Evolutionary conservation across 2,329 filamentous ascomycete species (phyloP), one percentile per base, ranked within the genome.

Genomic region (Xylaria sp.): DNA sequence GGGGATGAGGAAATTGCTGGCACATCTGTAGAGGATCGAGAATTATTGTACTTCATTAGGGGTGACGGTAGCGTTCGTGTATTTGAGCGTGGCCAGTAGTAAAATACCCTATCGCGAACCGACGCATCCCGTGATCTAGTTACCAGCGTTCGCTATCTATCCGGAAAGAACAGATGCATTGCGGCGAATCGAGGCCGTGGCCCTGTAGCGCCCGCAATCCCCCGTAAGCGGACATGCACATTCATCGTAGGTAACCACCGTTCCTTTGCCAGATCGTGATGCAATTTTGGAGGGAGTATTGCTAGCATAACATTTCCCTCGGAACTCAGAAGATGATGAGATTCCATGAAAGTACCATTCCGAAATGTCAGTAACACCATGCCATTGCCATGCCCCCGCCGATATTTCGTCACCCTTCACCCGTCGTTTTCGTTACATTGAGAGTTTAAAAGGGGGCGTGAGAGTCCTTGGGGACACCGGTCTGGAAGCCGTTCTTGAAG

Each of bases 401-500:
- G 32, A 70, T 67, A 50, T 61, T 76, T 76, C 76, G 71, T 76
- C 74, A 68, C 75, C 76, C 75, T 79, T 75, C 78, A 79, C 65
- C 68, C 65, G 75, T 79, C 72, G 79, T 75, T 81, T 64, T 42
- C 72, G 59, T 71, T 72, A 64, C 50, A 27, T 47, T 45, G 63
- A 58, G 61, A 56, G 59, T 68, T 73, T 72, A 74, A 64, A 72
- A 73, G n/a, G 91, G 90, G 78, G 94, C 87, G 81, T 90, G 69
- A 62, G 77, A 76, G 64, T 77, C 92, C 88, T 97, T 94, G 82
- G 94, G 94, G 78, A 88, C 84, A 82, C 96, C 96, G 77, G 86
- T 89, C 88, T 93, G 95, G 93, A 99, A 99, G 79, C 94, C 94
- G 87, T 99, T 99, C 89, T 92, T 93, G 91, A 97, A 97, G 86